phyloP scores from a whole-genome alignment of 768 basidiomycete species.

The Tricholoma terreum region DNA sequence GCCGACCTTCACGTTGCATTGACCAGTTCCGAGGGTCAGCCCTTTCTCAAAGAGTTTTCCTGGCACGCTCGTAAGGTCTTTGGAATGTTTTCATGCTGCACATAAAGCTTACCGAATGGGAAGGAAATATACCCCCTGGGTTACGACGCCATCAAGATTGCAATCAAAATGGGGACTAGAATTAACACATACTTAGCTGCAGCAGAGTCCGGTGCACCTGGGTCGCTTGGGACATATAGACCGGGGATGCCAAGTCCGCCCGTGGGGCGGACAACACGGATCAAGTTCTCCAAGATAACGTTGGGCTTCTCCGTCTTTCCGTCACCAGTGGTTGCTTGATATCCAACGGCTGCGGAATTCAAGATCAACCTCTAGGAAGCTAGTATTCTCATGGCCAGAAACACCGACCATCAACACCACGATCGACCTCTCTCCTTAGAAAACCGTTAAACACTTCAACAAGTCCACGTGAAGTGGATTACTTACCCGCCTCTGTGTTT shows the following conservation, averaged over 20 bases:
- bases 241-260: constrained; percentile 59
- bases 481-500: constrained; percentile 41
- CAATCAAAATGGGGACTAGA: not conserved
- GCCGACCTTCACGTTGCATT: constrained; percentile 52
- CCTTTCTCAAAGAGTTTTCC: constrained; percentile 54
- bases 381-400: not conserved
- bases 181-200: constrained; percentile 40
- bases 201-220: constrained; percentile 52
- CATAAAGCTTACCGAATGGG: constrained; percentile 39
- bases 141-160: not conserved
- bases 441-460: not conserved
- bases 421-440: constrained; percentile 44
- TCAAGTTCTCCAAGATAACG: constrained; percentile 47
- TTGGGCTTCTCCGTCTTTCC: constrained; percentile 59
- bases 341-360: constrained; percentile 41
- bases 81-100: not conserved
- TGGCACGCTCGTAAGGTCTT: not conserved
- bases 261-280: constrained; percentile 50
- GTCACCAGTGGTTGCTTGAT: constrained; percentile 50
- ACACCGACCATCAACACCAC: constrained; percentile 43
- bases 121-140: constrained; percentile 48
- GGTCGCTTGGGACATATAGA: constrained; percentile 54
- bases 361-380: not conserved
- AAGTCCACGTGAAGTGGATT: not conserved
- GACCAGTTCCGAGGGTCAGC: constrained; percentile 49